Evolutionary conservation across 768 basidiomycete genomes (phyloP), one percentile per base, ranked within the genome.

Genomic region (Pleurotus ostreatus): DNA sequence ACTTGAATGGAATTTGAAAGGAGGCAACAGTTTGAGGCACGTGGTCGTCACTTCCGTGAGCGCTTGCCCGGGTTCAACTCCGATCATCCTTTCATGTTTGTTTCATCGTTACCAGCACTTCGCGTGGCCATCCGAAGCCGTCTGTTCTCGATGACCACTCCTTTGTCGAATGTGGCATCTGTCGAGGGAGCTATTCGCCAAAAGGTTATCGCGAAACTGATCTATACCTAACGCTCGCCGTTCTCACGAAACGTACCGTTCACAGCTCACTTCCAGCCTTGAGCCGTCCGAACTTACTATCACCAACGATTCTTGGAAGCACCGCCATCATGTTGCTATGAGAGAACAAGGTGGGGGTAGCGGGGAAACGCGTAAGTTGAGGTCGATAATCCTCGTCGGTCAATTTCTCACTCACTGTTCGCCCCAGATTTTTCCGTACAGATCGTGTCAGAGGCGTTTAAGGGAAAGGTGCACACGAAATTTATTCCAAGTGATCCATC

Each of bases 251-350:
- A 64, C 59, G 59, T 57, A 46, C 38, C 55, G 58, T 62, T 56
- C 60, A 56, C 66, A 93, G 92, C 73, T 94, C 61, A 82, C 75
- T 54, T 67, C 71, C 44, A 72, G 82, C 49, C 75, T 94, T 55
- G 73, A 76, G 62, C 91, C 92, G 16, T 70, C 78, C 54, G 75
- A 77, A 63, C 75, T 94, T 65, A 76, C 66, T 54, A 86, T 94
- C 66, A 78, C 78, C 37, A 94, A 94, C 71, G 88, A 94, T 64
- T 93, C 92, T 52, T 85, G 83, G 81, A 78, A 89, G 72, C 92
- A 94, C 70, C 81, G 88, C 65, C 88, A 93, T 74, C 92, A 94
- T 72, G 79, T 80, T 55, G 77, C 92, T 46, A 94, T 94, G 92
- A 80, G 80, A 66, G 84, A 77, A 44, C 76, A 82, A 68, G 81